Conservation (phyloP, 495 filamentous ascomycete species). For the Penicillium goetzii region DNA sequence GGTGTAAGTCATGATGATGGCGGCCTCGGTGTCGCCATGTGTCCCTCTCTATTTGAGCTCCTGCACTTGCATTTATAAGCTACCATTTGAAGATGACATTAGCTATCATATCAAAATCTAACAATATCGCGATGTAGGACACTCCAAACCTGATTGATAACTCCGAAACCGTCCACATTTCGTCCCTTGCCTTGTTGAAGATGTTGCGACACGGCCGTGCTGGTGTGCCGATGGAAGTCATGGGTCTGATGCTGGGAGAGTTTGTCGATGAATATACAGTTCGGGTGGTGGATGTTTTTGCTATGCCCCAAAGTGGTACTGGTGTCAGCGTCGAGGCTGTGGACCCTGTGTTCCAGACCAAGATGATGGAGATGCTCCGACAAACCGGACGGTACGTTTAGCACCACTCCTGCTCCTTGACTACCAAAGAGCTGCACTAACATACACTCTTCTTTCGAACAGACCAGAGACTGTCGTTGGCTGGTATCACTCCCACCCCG, state of each 20-base stretch:
- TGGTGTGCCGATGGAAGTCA: conserved; percentile 99
- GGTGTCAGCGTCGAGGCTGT: conserved; percentile 98
- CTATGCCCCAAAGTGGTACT: conserved; percentile 99
- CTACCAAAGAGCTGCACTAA: conserved; percentile 2
- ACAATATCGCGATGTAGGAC: conserved; percentile 58
- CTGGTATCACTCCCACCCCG: conserved; percentile 99
- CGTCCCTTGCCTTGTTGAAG: conserved; percentile 93
- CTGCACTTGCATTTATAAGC: conserved; percentile 12
- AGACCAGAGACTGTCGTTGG: conserved; percentile 97
- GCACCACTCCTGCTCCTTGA: neutral
- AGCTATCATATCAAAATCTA: conserved; percentile 12
- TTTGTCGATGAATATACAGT: conserved; percentile 99
- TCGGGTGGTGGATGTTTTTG: conserved; percentile 95
- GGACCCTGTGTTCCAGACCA: conserved; percentile 96
- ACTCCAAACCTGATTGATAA: conserved; percentile 91
- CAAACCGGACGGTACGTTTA: conserved; percentile 86
- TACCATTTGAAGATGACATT: neutral
- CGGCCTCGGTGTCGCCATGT: conserved; percentile 12
- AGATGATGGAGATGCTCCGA: conserved; percentile 99
- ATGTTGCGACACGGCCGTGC: conserved; percentile 97
- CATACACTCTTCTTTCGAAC: conserved; percentile 5
- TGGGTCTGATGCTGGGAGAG: conserved; percentile 98
- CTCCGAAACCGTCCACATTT: conserved; percentile 99
- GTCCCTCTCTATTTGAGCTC: conserved; percentile 8
- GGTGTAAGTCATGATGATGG: conserved; percentile 62